phyloP scores from a whole-genome alignment of 352 stramenopile genomes.

The Phytophthora aleatoria region DNA sequence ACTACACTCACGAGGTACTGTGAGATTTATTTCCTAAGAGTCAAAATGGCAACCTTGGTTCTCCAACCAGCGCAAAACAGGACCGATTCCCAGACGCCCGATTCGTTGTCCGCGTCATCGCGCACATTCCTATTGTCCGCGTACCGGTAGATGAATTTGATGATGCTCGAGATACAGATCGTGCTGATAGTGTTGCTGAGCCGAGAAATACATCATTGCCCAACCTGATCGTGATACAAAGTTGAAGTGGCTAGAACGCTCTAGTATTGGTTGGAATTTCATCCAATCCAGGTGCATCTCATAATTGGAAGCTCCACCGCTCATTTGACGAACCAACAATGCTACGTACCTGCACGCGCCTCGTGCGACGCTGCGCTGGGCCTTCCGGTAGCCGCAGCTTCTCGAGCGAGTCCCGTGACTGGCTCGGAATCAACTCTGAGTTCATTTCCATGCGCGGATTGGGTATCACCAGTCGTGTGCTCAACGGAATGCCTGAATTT shows the following conservation, averaged over 20 bases:
- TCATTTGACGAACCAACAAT: conserved; percentile 17
- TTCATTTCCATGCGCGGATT: conserved; percentile 32
- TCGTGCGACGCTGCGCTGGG: conserved; percentile 4
- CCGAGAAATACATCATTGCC: too few relatives aligned
- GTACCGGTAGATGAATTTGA: too few relatives aligned
- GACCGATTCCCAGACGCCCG: too few relatives aligned
- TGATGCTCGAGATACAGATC: too few relatives aligned
- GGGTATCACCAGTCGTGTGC: conserved; percentile 23
- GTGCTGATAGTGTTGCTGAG: too few relatives aligned
- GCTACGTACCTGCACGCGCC: conserved; percentile 1
- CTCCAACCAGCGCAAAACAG: too few relatives aligned
- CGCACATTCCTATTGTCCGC: too few relatives aligned
- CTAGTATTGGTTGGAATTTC: not conserved
- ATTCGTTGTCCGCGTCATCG: too few relatives aligned
- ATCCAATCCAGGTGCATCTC: not conserved
- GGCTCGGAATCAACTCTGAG: conserved; percentile 30
- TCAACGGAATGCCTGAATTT: conserved; percentile 27
- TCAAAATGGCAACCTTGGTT: too few relatives aligned
- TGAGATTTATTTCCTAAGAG: too few relatives aligned
- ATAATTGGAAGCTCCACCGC: conserved; percentile 2
- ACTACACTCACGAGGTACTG: too few relatives aligned
- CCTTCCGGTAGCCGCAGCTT: conserved; percentile 9
- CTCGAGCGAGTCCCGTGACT: conserved; percentile 12
- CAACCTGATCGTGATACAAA: too few relatives aligned
- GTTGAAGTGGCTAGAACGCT: not conserved